Percentiles rank a stretch among this genome's conserved stretches.
phyloP scores from a whole-genome alignment of 164 flowering plant genomes.

The Buxus sempervirens region DNA sequence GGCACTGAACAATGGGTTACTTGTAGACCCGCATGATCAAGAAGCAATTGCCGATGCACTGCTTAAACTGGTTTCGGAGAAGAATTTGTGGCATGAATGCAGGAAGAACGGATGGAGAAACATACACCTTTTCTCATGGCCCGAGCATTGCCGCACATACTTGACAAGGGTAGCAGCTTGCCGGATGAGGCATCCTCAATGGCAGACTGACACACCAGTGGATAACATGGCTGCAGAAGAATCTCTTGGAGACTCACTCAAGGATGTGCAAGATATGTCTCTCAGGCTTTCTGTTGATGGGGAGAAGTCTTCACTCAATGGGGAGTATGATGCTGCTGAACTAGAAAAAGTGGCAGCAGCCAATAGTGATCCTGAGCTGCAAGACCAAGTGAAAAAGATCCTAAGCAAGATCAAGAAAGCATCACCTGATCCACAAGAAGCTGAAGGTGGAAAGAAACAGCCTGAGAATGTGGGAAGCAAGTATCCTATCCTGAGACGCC shows the following conservation, averaged over 20 bases:
- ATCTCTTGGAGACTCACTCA: slow-evolving; percentile 79
- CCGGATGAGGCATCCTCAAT: slow-evolving; percentile 90
- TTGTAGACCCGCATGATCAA: slow-evolving; percentile 92
- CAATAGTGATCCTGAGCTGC: slow-evolving; percentile 44
- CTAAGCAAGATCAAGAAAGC: slow-evolving; percentile 60
- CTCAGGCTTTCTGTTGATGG: slow-evolving; percentile 89
- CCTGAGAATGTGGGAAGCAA: slow-evolving; percentile 45
- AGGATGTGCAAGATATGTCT: slow-evolving; percentile 88
- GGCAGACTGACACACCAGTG: slow-evolving; percentile 81
- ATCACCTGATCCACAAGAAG: slow-evolving; percentile 25
- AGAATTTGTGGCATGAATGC: slow-evolving; percentile 85
- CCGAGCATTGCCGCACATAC: slow-evolving; percentile 94
- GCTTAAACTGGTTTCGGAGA: slow-evolving; percentile 85
- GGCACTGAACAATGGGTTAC: slow-evolving; percentile 91
- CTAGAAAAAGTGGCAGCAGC: slow-evolving; percentile 25
- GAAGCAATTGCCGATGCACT: slow-evolving; percentile 78
- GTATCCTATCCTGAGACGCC: slow-evolving; percentile 68
- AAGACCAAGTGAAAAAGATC: slow-evolving; percentile 73
- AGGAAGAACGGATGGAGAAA: slow-evolving; percentile 83
- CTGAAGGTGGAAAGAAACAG: slow-evolving; percentile 34
- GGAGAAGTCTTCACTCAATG: slow-evolving; percentile 59
- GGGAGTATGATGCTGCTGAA: slow-evolving; percentile 29
- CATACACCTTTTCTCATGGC: slow-evolving; percentile 97
- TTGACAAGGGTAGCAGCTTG: slow-evolving; percentile 91
- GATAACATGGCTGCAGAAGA: slow-evolving; percentile 57